Evolutionary conservation across 2,329 filamentous ascomycete species (phyloP), one percentile per base, ranked within the genome.

Genomic region (Periconia sp.): DNA sequence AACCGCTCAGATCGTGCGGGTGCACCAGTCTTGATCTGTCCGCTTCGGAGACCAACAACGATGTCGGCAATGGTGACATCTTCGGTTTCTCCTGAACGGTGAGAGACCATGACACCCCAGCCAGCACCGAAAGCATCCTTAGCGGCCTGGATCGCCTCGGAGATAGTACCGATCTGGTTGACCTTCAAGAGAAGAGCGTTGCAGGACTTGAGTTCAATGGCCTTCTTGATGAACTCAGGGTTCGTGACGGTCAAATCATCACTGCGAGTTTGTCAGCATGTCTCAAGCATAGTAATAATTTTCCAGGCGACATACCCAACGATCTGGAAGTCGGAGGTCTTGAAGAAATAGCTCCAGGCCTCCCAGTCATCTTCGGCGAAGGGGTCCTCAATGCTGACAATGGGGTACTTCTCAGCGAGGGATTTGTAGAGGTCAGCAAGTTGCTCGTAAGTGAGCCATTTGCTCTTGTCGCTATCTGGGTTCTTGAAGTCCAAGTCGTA

Each of bases 401-500:
- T 99, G 72, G 94, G 93, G 84, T 99, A 99, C 83, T 96, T 97
- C 85, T 87, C 85, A 76, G 85, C 84, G 58, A 99, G 87, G 45
- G 87, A 82, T 77, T 90, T 86, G 88, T 99, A 97, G 71, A 95
- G 82, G 73, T 89, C 87, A 74, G 94, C 93, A 60, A 99, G 89
- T 82, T 99, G 84, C 85, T 97, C 91, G 81, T 97, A 97, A 68
- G 91, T 96, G 83, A 99, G 84, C 94, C 94, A 97, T 87, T 99
- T 97, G 83, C 80, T 85, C 74, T 87, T 85, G 83, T 99, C 94
- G 77, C 89, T 94, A 62, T 97, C 89, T 72, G 94, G 93, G 87
- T 99, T 99, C 91, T 99, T 97, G 91, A 97, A 99, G 88, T 97
- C 94, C 63, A 99, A 85, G 76, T 99, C 94, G 86, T 99, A 99